phyloP scores from a whole-genome alignment of 208 protist genomes.

The Leishmania major region DNA sequence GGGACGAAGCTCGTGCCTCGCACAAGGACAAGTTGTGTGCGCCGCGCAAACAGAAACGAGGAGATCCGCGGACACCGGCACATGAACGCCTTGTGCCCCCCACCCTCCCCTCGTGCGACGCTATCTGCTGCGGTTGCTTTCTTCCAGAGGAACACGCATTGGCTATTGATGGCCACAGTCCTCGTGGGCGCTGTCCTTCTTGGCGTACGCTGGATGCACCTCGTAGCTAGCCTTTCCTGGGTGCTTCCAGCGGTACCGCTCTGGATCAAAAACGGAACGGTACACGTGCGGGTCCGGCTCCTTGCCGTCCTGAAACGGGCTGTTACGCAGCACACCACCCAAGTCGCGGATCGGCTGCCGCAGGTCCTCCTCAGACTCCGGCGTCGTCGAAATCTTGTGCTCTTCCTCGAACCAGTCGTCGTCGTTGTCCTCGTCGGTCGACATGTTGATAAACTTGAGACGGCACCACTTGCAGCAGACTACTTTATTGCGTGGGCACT shows the following conservation, averaged over 20 bases:
- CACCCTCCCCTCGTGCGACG: not conserved
- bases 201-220: slow-evolving; percentile 81
- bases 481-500: slow-evolving; percentile 76
- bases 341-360: slow-evolving; percentile 80
- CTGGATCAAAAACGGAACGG: slow-evolving; percentile 80
- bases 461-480: slow-evolving; percentile 89
- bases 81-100: not conserved
- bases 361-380: slow-evolving; percentile 75
- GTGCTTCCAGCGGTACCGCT: slow-evolving; percentile 86
- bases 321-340: slow-evolving; percentile 71
- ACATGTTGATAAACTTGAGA: slow-evolving; percentile 92
- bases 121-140: not conserved
- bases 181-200: slow-evolving; percentile 34
- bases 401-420: slow-evolving; percentile 89
- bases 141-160: not conserved
- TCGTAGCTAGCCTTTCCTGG: slow-evolving; percentile 73
- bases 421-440: slow-evolving; percentile 85
- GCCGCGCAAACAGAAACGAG: not conserved
- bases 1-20: not conserved
- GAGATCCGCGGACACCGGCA: not conserved
- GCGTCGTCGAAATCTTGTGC: slow-evolving; percentile 87
- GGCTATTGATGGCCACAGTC: slow-evolving; percentile 10
- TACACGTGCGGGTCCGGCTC: slow-evolving; percentile 84
- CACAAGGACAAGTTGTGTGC: not conserved
- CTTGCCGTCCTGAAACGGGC: slow-evolving; percentile 79